A percentile compares a stretch with the other conserved stretches of the same genome.
These are phyloP conservation scores for Tolypocladium tundrense DNA, from an alignment of 2,329 filamentous ascomycete species.

Conservation along the genomic window DNA sequence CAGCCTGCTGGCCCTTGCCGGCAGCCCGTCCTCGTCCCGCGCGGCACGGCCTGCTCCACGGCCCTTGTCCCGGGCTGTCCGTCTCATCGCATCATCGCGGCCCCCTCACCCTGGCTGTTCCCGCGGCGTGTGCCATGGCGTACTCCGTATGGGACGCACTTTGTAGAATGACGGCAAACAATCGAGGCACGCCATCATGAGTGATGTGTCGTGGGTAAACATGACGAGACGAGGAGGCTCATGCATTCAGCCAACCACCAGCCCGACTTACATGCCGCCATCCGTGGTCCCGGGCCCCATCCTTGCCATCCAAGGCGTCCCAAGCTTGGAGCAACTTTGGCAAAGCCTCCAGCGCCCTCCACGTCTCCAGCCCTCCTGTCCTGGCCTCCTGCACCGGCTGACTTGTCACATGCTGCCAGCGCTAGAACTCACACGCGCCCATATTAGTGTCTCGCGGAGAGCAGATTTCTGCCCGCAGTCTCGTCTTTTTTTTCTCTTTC, in stretches of 20 bases:
- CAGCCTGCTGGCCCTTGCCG: no score
- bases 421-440: neutral
- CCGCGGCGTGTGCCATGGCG: neutral
- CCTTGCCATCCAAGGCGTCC: neutral
- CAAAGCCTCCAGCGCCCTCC: no score
- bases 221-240: neutral
- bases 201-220: neutral
- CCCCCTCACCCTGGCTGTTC: neutral
- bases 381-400: neutral
- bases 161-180: neutral
- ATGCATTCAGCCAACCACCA: neutral
- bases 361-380: no score
- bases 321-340: neutral
- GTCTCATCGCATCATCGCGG: neutral
- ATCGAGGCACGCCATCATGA: neutral
- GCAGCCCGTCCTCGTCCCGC: no score
- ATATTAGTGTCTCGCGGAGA: neutral
- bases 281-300: no score
- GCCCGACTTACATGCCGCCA: neutral
- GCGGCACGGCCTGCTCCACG: no score
- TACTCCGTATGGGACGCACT: no score
- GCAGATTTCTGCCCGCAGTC: neutral
- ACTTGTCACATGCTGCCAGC: neutral
- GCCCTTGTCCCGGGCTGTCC: neutral
- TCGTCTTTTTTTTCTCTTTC: neutral